Evolutionary conservation across 257 asterid species (phyloP).

Genomic region (Solanum pennellii): DNA sequence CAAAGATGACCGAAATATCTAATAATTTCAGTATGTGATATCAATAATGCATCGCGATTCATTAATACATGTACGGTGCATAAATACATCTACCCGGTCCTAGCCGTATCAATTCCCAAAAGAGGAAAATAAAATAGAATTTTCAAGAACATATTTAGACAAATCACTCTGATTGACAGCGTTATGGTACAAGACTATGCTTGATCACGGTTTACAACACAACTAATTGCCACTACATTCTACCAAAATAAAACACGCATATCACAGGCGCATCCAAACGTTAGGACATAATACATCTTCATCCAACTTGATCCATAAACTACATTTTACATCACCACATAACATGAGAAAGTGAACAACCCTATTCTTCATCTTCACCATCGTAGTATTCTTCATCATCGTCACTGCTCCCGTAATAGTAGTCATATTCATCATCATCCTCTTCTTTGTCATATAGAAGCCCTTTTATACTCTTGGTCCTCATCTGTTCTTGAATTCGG

Average conservation of each 20-base stretch:
- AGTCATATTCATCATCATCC: slow-evolving; percentile 12
- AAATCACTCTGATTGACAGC: background rate
- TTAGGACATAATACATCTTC: background rate
- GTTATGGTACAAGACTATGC: background rate
- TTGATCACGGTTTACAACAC: background rate
- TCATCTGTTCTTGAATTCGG: slow-evolving; percentile 39
- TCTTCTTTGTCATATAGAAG: slow-evolving; percentile 25
- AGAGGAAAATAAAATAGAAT: background rate
- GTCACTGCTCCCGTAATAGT: slow-evolving; percentile 14
- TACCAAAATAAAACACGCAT: background rate
- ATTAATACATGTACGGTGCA: background rate
- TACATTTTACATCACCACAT: background rate
- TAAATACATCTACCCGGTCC: background rate
- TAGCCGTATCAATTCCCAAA: background rate
- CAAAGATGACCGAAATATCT: too few relatives aligned
- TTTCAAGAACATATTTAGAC: background rate
- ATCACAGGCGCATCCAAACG: background rate
- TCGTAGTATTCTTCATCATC: slow-evolving; percentile 19
- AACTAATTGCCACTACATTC: background rate
- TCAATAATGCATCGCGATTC: background rate
- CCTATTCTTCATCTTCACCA: slow-evolving; percentile 19
- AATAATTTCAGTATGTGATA: background rate
- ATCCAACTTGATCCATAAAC: background rate
- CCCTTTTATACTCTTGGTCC: slow-evolving; percentile 25
- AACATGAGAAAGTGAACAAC: background rate